phyloP scores from a whole-genome alignment of 2,329 filamentous ascomycete genomes.

The Hyphodiscus sp. region DNA sequence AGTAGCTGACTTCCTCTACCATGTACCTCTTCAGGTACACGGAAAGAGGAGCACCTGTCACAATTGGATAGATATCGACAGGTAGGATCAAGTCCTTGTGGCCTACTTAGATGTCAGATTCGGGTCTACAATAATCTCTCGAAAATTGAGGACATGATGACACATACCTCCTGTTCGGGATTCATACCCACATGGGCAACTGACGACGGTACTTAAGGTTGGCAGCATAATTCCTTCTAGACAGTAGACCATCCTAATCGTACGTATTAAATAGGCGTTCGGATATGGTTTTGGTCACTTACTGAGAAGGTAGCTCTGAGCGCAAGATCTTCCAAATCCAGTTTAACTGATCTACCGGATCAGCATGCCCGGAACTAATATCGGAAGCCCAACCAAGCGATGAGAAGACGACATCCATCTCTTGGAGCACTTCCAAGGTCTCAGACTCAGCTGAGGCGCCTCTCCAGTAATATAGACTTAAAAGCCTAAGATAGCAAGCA shows the following conservation, averaged over 20 bases:
- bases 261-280: slow-evolving; percentile 1
- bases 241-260: slow-evolving; percentile 7
- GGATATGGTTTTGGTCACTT: slow-evolving; percentile 4
- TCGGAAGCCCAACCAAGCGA: slow-evolving; percentile 21
- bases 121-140: not conserved
- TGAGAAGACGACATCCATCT: not conserved
- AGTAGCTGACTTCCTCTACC: slow-evolving; percentile 19
- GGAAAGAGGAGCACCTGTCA: slow-evolving; percentile 14
- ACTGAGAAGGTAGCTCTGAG: slow-evolving; percentile 24
- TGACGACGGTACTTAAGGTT: slow-evolving; percentile 13
- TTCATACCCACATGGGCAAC: slow-evolving; percentile 23
- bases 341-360: slow-evolving; percentile 27
- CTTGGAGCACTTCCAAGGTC: not conserved
- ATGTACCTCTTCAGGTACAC: slow-evolving; percentile 22
- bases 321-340: slow-evolving; percentile 23
- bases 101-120: not conserved
- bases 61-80: slow-evolving; percentile 20
- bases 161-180: slow-evolving; percentile 6
- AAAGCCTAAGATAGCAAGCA: slow-evolving; percentile 6
- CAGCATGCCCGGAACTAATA: slow-evolving; percentile 21
- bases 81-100: slow-evolving; percentile 22
- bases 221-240: slow-evolving; percentile 20
- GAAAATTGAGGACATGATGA: not conserved
- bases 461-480: slow-evolving; percentile 3
- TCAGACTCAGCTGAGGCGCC: not conserved